phyloP scores from a whole-genome alignment of 352 stramenopile genomes.

The Pythium grandisporangium region DNA sequence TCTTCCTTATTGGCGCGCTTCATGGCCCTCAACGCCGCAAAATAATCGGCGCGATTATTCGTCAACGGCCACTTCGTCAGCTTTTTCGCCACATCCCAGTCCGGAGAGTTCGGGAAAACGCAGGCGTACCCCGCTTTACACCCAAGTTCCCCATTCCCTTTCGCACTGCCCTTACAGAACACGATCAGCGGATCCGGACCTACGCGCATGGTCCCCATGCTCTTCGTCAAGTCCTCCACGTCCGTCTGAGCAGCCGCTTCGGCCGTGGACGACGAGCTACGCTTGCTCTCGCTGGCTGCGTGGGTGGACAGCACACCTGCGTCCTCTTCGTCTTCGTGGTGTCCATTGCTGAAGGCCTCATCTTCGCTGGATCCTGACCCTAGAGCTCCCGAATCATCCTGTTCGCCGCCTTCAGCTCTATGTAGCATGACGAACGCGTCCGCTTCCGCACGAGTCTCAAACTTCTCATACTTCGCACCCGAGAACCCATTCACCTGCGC shows the following conservation, averaged over 20 bases:
- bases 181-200: slow-evolving; percentile 39
- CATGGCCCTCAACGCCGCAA: slow-evolving; percentile 49
- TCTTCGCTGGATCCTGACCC: too few relatives aligned
- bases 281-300: too few relatives aligned
- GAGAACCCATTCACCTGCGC: slow-evolving; percentile 48
- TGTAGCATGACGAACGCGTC: slow-evolving; percentile 29
- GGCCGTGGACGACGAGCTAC: too few relatives aligned
- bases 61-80: slow-evolving; percentile 24
- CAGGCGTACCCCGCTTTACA: slow-evolving; percentile 60
- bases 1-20: slow-evolving; percentile 58
- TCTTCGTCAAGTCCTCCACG: too few relatives aligned
- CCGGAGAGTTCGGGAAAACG: slow-evolving; percentile 53
- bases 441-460: slow-evolving; percentile 33
- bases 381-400: too few relatives aligned
- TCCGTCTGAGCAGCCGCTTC: too few relatives aligned
- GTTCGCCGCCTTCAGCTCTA: background rate
- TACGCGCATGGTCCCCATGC: background rate
- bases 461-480: slow-evolving; percentile 54
- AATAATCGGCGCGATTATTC: slow-evolving; percentile 47
- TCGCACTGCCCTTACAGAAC: slow-evolving; percentile 60
- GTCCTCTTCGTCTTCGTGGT: too few relatives aligned
- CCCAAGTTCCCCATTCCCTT: slow-evolving; percentile 32
- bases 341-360: too few relatives aligned
- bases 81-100: slow-evolving; percentile 54
- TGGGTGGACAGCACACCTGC: too few relatives aligned